phyloP scores from a whole-genome alignment of 352 stramenopile species.

The Thalassiosira ordinaria region DNA sequence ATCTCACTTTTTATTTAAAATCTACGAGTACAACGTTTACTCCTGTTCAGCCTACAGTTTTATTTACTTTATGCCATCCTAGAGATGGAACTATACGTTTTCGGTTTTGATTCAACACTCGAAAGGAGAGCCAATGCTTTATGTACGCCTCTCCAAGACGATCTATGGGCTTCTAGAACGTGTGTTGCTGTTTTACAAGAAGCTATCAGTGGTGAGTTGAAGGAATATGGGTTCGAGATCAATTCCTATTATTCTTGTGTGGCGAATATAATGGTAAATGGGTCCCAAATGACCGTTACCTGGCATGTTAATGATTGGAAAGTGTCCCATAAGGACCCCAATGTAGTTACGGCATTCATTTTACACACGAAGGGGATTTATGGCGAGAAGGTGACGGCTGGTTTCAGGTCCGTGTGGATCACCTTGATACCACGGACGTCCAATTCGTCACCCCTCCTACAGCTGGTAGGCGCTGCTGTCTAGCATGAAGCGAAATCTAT shows the following conservation, averaged over 20 bases:
- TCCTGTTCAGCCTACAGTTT: too few species aligned
- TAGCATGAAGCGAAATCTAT: too few species aligned
- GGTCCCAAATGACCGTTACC: constrained; percentile 44
- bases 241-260: constrained; percentile 42
- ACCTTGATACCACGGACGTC: too few species aligned
- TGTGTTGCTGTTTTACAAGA: constrained; percentile 32
- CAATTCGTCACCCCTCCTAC: too few species aligned
- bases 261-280: constrained; percentile 29
- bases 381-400: background rate
- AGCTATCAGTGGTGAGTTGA: constrained; percentile 15
- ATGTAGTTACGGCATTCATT: background rate
- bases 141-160: constrained; percentile 19
- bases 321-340: constrained; percentile 25
- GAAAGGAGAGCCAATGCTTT: constrained; percentile 19
- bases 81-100: too few species aligned
- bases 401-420: too few species aligned
- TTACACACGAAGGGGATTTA: background rate
- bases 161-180: constrained; percentile 28
- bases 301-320: constrained; percentile 78
- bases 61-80: too few species aligned
- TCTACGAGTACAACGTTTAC: too few species aligned
- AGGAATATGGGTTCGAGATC: constrained; percentile 15
- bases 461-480: too few species aligned
- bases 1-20: too few species aligned
- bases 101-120: too few species aligned